These are phyloP conservation scores for Alternaria sp. DNA, from an alignment of 2,329 filamentous ascomycete genomes.

Conservation along the genomic window DNA sequence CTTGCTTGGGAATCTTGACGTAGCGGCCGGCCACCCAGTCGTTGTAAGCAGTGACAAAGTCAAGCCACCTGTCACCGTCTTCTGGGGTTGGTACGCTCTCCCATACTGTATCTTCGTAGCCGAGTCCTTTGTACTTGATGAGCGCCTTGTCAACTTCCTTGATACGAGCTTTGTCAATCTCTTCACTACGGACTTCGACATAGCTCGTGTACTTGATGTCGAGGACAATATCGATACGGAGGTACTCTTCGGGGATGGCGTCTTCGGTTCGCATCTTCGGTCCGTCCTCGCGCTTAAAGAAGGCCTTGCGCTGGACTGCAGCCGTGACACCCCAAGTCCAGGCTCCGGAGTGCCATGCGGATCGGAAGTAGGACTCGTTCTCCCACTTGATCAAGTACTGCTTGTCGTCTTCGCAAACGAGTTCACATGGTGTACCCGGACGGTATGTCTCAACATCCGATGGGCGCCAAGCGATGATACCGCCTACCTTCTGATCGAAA, in stretches of 20 bases:
- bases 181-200: conserved; percentile 66
- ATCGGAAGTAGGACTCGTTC: conserved; percentile 78
- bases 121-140: conserved; percentile 91
- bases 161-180: conserved; percentile 74
- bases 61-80: conserved; percentile 73
- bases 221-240: conserved; percentile 88
- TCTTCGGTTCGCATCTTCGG: conserved; percentile 76
- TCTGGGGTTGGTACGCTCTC: conserved; percentile 74
- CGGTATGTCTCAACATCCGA: conserved; percentile 63
- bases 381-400: conserved; percentile 95
- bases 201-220: conserved; percentile 72
- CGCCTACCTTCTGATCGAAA: conserved; percentile 69
- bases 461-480: conserved; percentile 89
- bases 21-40: conserved; percentile 85
- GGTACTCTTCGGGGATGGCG: conserved; percentile 85
- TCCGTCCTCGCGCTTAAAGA: conserved; percentile 72
- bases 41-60: conserved; percentile 82
- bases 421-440: conserved; percentile 59
- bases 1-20: conserved; percentile 64
- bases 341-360: conserved; percentile 83
- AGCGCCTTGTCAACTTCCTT: conserved; percentile 74
- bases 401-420: conserved; percentile 76
- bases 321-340: conserved; percentile 82
- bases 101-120: conserved; percentile 92
- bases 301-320: conserved; percentile 72